Conservation (phyloP, 768 basidiomycete species). For the Lentinula aciculospora region DNA sequence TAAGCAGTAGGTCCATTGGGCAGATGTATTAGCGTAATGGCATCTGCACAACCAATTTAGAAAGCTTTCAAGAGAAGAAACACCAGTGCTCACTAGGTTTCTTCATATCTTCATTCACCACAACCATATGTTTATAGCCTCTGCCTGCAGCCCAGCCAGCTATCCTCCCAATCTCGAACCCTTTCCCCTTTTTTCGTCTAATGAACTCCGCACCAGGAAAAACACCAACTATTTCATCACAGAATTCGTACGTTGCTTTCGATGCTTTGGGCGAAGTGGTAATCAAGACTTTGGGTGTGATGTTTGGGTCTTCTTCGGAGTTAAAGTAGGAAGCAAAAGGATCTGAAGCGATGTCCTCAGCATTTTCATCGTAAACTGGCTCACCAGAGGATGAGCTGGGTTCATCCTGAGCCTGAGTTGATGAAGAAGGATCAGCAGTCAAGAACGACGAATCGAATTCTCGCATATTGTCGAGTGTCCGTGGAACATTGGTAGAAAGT, state of each 20-base stretch:
- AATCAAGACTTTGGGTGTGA: constrained; percentile 84
- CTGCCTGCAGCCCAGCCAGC: constrained; percentile 90
- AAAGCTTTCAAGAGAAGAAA: neutral
- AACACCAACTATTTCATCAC: constrained; percentile 83
- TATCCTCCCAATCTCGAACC: constrained; percentile 86
- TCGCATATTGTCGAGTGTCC: constrained; percentile 90
- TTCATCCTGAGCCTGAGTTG: constrained; percentile 13
- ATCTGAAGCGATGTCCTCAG: constrained; percentile 66
- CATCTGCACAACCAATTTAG: constrained; percentile 48
- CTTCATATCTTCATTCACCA: constrained; percentile 95
- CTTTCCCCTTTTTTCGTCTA: constrained; percentile 80
- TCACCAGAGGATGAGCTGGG: constrained; percentile 32
- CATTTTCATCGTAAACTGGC: constrained; percentile 45
- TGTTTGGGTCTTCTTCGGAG: constrained; percentile 55
- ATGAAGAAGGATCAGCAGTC: constrained; percentile 46
- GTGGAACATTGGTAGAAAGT: constrained; percentile 77
- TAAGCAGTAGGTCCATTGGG: constrained; percentile 93
- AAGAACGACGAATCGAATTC: constrained; percentile 73
- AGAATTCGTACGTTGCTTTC: constrained; percentile 87
- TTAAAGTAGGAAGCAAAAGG: constrained; percentile 76
- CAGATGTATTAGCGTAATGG: constrained; percentile 86
- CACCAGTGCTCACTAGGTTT: constrained; percentile 74
- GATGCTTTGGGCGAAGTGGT: constrained; percentile 89
- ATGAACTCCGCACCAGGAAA: constrained; percentile 93
- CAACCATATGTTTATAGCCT: constrained; percentile 82